Conservation (phyloP, 768 basidiomycete genomes). For the Pleurotus djamor region DNA sequence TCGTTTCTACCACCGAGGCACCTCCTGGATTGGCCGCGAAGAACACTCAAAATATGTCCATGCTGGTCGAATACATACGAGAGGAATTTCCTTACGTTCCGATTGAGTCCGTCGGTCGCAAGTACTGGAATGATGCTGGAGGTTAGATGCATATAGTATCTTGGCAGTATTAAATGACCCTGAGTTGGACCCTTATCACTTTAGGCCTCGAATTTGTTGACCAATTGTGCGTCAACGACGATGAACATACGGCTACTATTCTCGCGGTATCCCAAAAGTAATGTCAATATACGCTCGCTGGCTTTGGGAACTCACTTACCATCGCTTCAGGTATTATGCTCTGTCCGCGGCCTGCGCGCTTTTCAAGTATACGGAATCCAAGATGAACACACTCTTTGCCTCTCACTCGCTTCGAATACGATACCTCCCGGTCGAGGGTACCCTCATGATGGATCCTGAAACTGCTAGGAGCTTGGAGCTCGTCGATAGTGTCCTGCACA, state of each 20-base stretch:
- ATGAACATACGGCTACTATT: conserved; percentile 78
- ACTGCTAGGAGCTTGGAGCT: conserved; percentile 89
- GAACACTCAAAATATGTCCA: conserved; percentile 44
- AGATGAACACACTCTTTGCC: conserved; percentile 70
- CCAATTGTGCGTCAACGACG: conserved; percentile 77
- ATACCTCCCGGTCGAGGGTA: conserved; percentile 82
- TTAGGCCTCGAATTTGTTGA: conserved; percentile 78
- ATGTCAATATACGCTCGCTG: conserved; percentile 30
- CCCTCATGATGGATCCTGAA: conserved; percentile 93
- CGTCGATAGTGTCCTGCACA: conserved; percentile 68
- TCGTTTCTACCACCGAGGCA: conserved; percentile 57
- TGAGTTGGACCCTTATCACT: conserved; percentile 25
- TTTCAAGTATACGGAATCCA: conserved; percentile 79
- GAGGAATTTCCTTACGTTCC: conserved; percentile 72
- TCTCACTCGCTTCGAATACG: conserved; percentile 68
- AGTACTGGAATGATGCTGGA: conserved; percentile 83
- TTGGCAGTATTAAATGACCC: neutral
- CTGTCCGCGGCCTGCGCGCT: conserved; percentile 84
- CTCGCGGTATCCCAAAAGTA: conserved; percentile 81
- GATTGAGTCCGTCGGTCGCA: conserved; percentile 70
- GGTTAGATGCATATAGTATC: conserved; percentile 35
- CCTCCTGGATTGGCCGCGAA: conserved; percentile 41
- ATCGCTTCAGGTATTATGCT: conserved; percentile 72
- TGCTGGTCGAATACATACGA: conserved; percentile 69
- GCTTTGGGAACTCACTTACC: neutral